A percentile compares a stretch with the other conserved stretches of the same genome.
Conservation (phyloP, 2,329 filamentous ascomycete species). For the Fusarium concolor region DNA sequence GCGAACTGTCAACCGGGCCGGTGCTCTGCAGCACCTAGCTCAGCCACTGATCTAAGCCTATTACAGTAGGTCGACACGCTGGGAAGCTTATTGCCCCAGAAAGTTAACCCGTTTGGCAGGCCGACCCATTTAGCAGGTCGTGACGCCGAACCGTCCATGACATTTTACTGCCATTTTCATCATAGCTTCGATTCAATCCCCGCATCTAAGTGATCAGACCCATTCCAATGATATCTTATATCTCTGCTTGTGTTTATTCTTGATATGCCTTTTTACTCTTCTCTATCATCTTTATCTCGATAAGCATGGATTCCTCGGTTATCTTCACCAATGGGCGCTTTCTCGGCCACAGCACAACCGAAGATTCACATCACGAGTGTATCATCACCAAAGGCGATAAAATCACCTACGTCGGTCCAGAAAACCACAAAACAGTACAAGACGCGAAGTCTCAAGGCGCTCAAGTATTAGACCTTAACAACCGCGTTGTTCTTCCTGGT, state of each 20-base stretch:
- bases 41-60: rapidly evolving
- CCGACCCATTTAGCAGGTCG: background rate
- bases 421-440: background rate
- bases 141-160: background rate
- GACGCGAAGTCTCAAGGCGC: conserved; percentile 11
- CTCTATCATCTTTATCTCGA: background rate
- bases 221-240: background rate
- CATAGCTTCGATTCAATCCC: background rate
- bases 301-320: background rate
- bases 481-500: conserved; percentile 57
- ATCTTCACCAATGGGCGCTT: conserved; percentile 8
- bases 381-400: conserved; percentile 15
- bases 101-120: background rate
- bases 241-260: no score
- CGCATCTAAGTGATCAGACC: background rate
- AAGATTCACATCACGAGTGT: background rate
- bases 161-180: background rate
- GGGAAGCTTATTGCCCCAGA: rapidly evolving
- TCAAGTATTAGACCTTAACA: conserved; percentile 45
- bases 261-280: rapidly evolving
- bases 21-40: no score
- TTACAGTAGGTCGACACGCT: conserved; percentile 4
- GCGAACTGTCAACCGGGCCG: no score
- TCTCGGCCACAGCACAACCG: background rate
- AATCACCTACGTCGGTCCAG: conserved; percentile 19